Base-by-base conservation (phyloP, 2,329 filamentous ascomycete species). In the Aspergillus sp. region DNA sequence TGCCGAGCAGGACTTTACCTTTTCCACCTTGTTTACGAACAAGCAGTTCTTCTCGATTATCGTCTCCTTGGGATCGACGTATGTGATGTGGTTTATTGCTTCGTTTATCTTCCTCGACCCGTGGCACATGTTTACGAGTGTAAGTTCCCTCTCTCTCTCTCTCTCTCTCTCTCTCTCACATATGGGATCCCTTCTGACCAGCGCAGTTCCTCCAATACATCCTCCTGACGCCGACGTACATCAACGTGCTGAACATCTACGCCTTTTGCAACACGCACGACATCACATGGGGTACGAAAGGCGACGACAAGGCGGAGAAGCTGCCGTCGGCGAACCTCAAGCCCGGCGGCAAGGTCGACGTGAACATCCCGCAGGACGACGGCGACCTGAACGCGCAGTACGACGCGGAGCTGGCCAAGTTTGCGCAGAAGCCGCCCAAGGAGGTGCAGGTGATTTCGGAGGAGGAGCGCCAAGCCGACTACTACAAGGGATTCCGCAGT, bases 241-340 rank as follows among this genome's bases (percentile, higher is more conserved):
- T 95, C 78, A 99, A 97, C 74, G 92, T 97, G 54, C 86, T 99
- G 65, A 99, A 97, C 78, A 94, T 99, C 52, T 99, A 97, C 74
- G 93, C 93, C 56, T 99, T 99, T 76, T 97, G 92, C 76, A 97
- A 97, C 75, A 96, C 92, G 21, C 92, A 97, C 80, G 92, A 97
- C 68, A 94, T 97, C 59, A 95, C 92, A 3, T 97, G 92, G 92
- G 92, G 92, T 66, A 99, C 94, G 40, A 99, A 97, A 74, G 94
- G 94, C 64, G 94, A 97, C 70, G 93, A 97, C 76, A 97, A 96
- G 73, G 82, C 93, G 5, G 91, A 96, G 64, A 92, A 93, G 67
- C 83, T 97, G 49, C 90, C 91, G 1, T 90, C 87, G 0, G 93
- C 94, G 62, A 92, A 87, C 62, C 88, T 92, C 49, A 96, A 97